Evolutionary conservation across 139 green algal species (phyloP).

Genomic region (Auxenochlorella pyrenoidosa): DNA sequence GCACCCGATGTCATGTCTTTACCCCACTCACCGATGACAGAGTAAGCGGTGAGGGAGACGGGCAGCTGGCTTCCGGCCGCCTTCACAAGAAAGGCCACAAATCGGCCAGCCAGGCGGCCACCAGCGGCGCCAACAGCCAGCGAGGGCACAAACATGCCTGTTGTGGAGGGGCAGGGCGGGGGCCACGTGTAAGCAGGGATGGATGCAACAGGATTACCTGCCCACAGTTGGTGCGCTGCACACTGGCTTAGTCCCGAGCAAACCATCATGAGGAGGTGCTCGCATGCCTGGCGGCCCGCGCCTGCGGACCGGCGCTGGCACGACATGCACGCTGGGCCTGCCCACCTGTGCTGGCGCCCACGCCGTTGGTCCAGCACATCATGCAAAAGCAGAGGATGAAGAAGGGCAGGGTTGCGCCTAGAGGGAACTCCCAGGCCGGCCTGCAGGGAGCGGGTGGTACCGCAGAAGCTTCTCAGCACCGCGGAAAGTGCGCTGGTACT

Average conservation of each 20-base stretch:
- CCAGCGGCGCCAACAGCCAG: constrained; percentile 67
- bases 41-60: constrained; percentile 70
- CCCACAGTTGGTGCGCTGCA: too few species aligned
- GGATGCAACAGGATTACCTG: background rate
- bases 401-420: constrained; percentile 38
- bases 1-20: too few species aligned
- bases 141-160: constrained; percentile 80
- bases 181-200: background rate
- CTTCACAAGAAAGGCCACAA: constrained; percentile 42
- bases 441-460: background rate
- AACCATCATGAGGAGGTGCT: too few species aligned
- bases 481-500: background rate
- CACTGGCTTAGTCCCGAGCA: too few species aligned
- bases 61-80: constrained; percentile 7
- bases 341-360: constrained; percentile 64
- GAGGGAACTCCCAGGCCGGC: constrained; percentile 38
- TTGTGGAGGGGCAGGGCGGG: background rate
- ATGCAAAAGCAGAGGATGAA: constrained; percentile 60
- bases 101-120: constrained; percentile 67
- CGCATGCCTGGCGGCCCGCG: too few species aligned
- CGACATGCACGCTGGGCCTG: too few species aligned
- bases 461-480: too few species aligned
- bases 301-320: too few species aligned
- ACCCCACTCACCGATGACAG: constrained; percentile 67
- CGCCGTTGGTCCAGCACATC: constrained; percentile 76